A percentile compares a stretch with the other conserved stretches of the same genome.
These are phyloP conservation scores for Cavenderia fasciculata DNA, from an alignment of 78 protist genomes.

Conservation along the genomic window DNA sequence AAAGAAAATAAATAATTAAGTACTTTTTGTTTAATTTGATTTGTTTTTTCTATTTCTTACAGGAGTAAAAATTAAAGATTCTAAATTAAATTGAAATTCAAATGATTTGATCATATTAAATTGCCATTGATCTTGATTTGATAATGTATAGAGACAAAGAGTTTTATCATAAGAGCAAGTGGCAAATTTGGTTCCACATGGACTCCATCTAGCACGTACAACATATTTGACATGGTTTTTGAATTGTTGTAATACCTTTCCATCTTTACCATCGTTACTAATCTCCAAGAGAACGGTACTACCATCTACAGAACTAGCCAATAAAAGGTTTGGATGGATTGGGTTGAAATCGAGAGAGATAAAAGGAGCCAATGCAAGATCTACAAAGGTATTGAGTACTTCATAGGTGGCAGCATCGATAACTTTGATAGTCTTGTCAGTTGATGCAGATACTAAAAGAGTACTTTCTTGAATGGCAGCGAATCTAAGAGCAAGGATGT, in stretches of 20 bases:
- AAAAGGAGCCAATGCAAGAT: constrained; percentile 32
- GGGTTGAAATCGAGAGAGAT: constrained; percentile 78
- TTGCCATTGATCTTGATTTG: background rate
- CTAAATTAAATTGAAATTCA: constrained; percentile 20
- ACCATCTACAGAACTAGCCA: constrained; percentile 76
- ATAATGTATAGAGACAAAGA: background rate
- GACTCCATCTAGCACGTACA: constrained; percentile 71
- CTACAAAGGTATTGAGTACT: constrained; percentile 29
- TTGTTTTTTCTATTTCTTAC: background rate
- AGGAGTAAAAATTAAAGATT: constrained; percentile 52
- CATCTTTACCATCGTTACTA: background rate
- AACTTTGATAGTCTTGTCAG: constrained; percentile 74
- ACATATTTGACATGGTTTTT: constrained; percentile 71
- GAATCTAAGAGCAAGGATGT: constrained; percentile 53
- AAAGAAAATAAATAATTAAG: constrained; percentile 2
- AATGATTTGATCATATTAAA: background rate
- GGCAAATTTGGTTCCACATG: constrained; percentile 60
- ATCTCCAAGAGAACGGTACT: constrained; percentile 11
- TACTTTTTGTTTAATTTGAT: no score
- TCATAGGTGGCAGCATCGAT: constrained; percentile 32
- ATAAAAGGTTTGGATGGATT: constrained; percentile 40
- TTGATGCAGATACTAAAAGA: constrained; percentile 54
- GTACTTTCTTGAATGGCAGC: background rate
- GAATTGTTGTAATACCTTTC: constrained; percentile 31
- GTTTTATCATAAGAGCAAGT: constrained; percentile 76